Evolutionary conservation across 306 rosid species (phyloP).

Genomic region (cucumber (Cucumis sativus)): DNA sequence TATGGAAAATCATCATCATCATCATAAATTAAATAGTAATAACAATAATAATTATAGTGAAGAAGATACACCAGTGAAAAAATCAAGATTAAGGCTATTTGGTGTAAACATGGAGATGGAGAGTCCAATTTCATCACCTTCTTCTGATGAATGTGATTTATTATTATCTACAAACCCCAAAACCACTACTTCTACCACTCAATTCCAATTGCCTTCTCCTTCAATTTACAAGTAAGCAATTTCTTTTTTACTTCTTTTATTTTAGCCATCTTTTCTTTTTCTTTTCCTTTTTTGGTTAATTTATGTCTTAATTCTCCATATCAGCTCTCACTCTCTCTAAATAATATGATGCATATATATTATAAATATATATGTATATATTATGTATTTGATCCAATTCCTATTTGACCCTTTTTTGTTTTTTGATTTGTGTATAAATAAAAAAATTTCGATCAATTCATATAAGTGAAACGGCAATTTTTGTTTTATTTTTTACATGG

Average conservation of each 20-base stretch:
- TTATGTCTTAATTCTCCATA: background rate
- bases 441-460: background rate
- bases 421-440: background rate
- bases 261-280: no score
- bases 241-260: no score
- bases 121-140: conserved; percentile 11
- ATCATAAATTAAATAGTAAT: background rate
- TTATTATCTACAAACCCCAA: conserved; percentile 15
- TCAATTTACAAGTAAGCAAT: background rate
- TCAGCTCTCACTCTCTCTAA: background rate
- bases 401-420: background rate
- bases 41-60: background rate
- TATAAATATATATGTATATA: background rate
- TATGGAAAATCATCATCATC: background rate
- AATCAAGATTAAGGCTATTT: conserved; percentile 25
- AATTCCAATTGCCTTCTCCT: background rate
- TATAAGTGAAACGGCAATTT: background rate
- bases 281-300: background rate
- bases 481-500: background rate
- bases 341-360: background rate
- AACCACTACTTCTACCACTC: background rate
- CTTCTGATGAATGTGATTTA: conserved; percentile 18
- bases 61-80: conserved; percentile 18
- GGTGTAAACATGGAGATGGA: conserved; percentile 37
- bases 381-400: background rate